Conservation (phyloP, 495 filamentous ascomycete species). For the Lepidopterella palustris region DNA sequence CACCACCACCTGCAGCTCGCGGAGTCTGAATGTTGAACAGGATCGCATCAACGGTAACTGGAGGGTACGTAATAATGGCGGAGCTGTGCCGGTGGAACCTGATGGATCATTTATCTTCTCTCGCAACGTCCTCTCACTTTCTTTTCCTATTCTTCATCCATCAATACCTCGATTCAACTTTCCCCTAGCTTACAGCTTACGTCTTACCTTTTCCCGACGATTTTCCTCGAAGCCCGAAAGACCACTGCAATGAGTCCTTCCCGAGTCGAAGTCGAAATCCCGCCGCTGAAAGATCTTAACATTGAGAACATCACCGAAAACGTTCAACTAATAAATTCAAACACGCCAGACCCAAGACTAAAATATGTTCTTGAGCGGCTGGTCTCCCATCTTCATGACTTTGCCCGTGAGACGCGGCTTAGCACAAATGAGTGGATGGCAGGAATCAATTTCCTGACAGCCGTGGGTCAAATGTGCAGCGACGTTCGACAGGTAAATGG, state of each 20-base stretch:
- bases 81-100: neutral
- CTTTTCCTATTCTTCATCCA: neutral
- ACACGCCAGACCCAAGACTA: constrained; percentile 31
- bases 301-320: constrained; percentile 44
- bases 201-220: neutral
- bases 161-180: too few species aligned
- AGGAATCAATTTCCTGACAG: constrained; percentile 38
- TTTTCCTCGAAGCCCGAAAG: neutral
- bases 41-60: neutral
- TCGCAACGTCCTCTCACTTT: neutral
- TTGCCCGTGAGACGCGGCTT: constrained; percentile 39
- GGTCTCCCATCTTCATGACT: constrained; percentile 40
- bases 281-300: constrained; percentile 39
- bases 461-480: constrained; percentile 39
- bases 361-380: constrained; percentile 39
- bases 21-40: neutral
- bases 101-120: neutral
- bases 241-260: constrained; percentile 26
- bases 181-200: neutral
- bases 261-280: constrained; percentile 25
- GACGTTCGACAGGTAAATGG: constrained; percentile 36
- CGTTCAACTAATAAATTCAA: constrained; percentile 38
- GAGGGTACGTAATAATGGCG: neutral
- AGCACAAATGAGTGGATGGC: constrained; percentile 40
- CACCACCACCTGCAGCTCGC: too few species aligned